These are phyloP conservation scores for Onygenales sp. DNA, from an alignment of 2,329 filamentous ascomycete species.

Conservation along the genomic window DNA sequence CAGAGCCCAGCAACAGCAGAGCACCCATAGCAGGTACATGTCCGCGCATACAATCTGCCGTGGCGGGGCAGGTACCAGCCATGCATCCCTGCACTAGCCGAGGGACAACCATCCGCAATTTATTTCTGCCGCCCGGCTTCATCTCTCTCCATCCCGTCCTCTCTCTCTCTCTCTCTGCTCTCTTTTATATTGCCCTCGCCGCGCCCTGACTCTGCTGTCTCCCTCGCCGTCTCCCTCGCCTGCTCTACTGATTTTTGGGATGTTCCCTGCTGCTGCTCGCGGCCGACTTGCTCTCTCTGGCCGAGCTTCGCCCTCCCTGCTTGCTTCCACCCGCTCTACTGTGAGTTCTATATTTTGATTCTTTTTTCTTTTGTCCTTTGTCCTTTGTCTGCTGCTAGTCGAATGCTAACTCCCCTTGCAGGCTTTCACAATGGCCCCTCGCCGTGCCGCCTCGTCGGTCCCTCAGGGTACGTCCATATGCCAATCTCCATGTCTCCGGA, in stretches of 20 bases:
- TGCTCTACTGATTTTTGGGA: slow-evolving; percentile 13
- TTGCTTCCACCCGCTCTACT: slow-evolving; percentile 20
- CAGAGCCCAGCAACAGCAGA: too few species aligned
- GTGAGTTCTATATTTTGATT: slow-evolving; percentile 14
- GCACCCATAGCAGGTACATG: not conserved
- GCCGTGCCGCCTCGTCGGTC: slow-evolving; percentile 28
- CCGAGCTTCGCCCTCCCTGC: slow-evolving; percentile 28
- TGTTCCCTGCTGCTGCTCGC: slow-evolving; percentile 36
- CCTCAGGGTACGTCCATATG: slow-evolving; percentile 31
- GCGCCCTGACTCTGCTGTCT: not conserved
- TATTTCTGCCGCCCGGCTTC: not conserved
- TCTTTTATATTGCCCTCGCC: too few species aligned
- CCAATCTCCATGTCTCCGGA: not conserved
- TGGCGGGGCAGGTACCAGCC: not conserved
- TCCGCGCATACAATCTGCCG: not conserved
- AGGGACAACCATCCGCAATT: not conserved
- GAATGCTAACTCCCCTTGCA: not conserved
- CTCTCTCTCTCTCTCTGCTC: slow-evolving; percentile 5
- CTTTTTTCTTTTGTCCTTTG: not conserved
- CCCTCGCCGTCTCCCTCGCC: not conserved
- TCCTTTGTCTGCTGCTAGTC: not conserved
- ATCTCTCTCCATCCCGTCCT: slow-evolving; percentile 2
- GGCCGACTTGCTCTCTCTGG: slow-evolving; percentile 33
- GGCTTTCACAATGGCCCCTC: slow-evolving; percentile 27
- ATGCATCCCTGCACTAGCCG: not conserved